Base-by-base conservation (phyloP, 345 rosid species). In the Pugionium cornutum region DNA sequence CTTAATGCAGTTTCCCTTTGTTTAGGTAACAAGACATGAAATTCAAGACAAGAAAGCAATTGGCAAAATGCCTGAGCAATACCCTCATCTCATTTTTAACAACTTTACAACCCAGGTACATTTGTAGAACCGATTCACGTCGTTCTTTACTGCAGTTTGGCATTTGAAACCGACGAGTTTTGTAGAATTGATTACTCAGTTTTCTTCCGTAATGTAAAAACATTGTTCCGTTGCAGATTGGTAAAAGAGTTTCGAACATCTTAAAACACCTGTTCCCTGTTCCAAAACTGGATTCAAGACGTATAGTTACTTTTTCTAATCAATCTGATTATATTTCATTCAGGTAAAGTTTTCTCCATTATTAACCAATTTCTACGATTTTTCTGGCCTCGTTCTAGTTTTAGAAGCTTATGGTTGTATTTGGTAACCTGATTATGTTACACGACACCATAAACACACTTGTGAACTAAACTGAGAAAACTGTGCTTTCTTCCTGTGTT, bases 11-110 rank as follows among this genome's bases (percentile, higher is more conserved):
- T 9, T 61, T 41, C 30, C 64, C 11, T 46, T 3, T 58, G 4
- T 70, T 47, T 77, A 94, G 99, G 96, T 94, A 66, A 90, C 95
- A 47, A 83, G 97, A 77, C 99, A 94, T 76, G 99, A 94, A 68
- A 85, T 86, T 62, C 78, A 81, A 73, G 84, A 78, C 78, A 94
- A 81, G 75, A 86, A 86, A 65, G 68, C 82, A 9, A 82, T 82
- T 7, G 96, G 99, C 52, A 79, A 87, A 33, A 88, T 90, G 96
- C 85, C 99, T 2, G 96, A 85, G 89, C 97, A 87, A 35, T 87
- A 82, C 62, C 99, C 97, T 26, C 96, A 94, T 75, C 77, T 94
- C 78, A 85, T 94, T 62, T 80, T 94, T 29, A 69, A 86, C 79
- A 88, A 88, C 73, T 90, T 94, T 74, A 80, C 79, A 43, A 85